Base-by-base conservation (phyloP, 768 basidiomycete species). In the Vishniacozyma victoriae region DNA sequence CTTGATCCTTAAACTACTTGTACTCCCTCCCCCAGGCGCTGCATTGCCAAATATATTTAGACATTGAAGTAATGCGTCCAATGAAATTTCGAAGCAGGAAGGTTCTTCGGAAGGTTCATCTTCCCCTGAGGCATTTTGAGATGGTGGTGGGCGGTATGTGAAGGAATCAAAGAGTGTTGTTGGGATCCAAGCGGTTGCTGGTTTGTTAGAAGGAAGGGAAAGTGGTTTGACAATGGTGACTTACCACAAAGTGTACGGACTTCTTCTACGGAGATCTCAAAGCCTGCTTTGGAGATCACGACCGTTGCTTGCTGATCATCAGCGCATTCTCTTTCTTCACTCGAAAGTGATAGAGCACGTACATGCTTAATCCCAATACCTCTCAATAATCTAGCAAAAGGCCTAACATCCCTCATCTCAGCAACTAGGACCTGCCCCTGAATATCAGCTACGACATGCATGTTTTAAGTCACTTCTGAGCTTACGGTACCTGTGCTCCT, bases 31-130 rank as follows among this genome's bases (percentile, higher is more conserved):
- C n/a, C 48, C 23, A 16, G 52, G 70, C 4, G 72, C 70, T 1
- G 85, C 87, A 11, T 89, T 86, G 23, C 93, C 92, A 61, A 92
- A 96, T 46, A 96, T 84, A 61, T 93, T 92, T 25, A 99, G 76
- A 61, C 87, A 91, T 55, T 95, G 90, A 52, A 95, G 79, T 42
- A 96, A 74, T 3, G 83, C 84, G 66, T 81, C 79, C 31, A 99
- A 79, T 2, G 85, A 85, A 47, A 99, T 78, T 69, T 92, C 88
- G 61, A 96, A 86, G 6, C 45, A 43, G 23, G 60, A 60, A 24
- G 62, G 51, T 37, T 63, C 61, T 2, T 75, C 72, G 49, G 74
- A 77, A 19, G 57, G 47, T 2, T 52, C 29, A 9, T 33, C 29
- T 1, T 52, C 35, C 5, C 52, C 47, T 16, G 9, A 18, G 16